A percentile compares a stretch with the other conserved stretches of the same genome.
Evolutionary conservation across 768 basidiomycete genomes (phyloP).

Genomic region (Thelephora aurantiotincta): DNA sequence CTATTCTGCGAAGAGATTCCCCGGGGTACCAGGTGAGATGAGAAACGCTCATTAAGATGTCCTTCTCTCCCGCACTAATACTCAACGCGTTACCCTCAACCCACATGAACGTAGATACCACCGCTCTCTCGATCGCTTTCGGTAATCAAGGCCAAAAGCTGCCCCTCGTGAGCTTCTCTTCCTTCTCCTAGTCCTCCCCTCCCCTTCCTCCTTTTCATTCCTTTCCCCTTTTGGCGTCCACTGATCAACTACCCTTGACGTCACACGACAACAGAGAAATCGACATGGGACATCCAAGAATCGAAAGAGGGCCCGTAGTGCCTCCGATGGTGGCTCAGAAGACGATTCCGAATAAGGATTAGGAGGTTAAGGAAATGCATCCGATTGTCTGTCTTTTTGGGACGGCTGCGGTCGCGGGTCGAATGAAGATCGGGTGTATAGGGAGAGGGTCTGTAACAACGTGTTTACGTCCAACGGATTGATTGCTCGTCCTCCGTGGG

Average conservation of each 20-base stretch:
- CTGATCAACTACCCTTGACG: constrained; percentile 11
- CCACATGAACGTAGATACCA: constrained; percentile 44
- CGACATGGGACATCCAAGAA: constrained; percentile 63
- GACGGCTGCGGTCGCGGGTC: constrained; percentile 4
- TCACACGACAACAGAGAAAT: constrained; percentile 42
- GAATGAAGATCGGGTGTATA: neutral
- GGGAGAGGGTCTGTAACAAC: no score
- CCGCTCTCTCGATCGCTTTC: constrained; percentile 76
- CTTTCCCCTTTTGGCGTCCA: neutral
- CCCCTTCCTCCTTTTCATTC: constrained; percentile 5
- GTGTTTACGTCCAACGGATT: neutral
- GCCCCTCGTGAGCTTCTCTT: constrained; percentile 47
- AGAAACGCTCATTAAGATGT: constrained; percentile 12
- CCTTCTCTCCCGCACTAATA: constrained; percentile 5
- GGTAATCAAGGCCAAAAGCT: constrained; percentile 86
- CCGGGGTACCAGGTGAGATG: constrained; percentile 72
- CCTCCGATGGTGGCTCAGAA: constrained; percentile 44
- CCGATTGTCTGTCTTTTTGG: constrained; percentile 4
- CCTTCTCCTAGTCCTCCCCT: constrained; percentile 9
- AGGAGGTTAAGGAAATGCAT: constrained; percentile 7
- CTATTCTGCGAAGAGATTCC: constrained; percentile 88
- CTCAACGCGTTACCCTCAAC: constrained; percentile 1
- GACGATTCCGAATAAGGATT: constrained; percentile 51
- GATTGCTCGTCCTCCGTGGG: neutral
- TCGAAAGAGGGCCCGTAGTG: constrained; percentile 41